Base-by-base conservation (phyloP, 495 filamentous ascomycete genomes). In the Talaromyces thailandensis region DNA sequence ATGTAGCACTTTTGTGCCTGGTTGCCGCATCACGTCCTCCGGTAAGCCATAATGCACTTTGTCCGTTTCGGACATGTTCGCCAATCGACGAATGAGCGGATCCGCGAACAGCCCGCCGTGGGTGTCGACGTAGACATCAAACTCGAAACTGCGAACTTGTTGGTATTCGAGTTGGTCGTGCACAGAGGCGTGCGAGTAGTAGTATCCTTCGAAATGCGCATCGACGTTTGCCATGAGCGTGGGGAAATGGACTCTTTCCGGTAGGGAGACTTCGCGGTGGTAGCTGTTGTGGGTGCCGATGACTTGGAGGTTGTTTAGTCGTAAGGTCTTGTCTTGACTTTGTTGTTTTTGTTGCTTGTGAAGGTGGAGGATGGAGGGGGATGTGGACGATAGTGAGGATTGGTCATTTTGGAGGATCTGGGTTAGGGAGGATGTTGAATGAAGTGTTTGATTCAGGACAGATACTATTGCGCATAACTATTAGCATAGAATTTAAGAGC, bases 281-380 rank as follows among this genome's bases (percentile, higher is more conserved):
- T 61, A 61, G 24, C 58, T 61, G 58, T 61, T 61, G 43, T 61
- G 58, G 3, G 58, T 61, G 58, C 58, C 58, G 5, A 61, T 61
- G 24, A 61, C 43, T 35, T 61, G 58, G 16, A 61, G 43, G 16
- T 61, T 26, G 45, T 61, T 61, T 12, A 61, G 14, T 21, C 43
- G 58, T 26, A 61, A 26, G 6, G 3, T 50, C 14, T 35, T 2
- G 29, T 57, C 55, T 57, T 57, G 55, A 7, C 18, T 8, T 12
- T 35, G 55, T 25, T 51, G 43, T 52, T 24, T 61, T 61, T 28
- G 57, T 45, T 43, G 4, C 26, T 40, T n/a, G 9, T 40, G 23
- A 4, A 28, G 57, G 57, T 59, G 18, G 28, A 32, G 26, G 4
- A 32, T 58, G 56, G 51, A 58, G 16, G 56, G 55, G 12, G 55